A percentile compares a stretch with the other conserved stretches of the same genome.
Conservation (phyloP, 495 filamentous ascomycete species). For the Aspergillus haitiensis region DNA sequence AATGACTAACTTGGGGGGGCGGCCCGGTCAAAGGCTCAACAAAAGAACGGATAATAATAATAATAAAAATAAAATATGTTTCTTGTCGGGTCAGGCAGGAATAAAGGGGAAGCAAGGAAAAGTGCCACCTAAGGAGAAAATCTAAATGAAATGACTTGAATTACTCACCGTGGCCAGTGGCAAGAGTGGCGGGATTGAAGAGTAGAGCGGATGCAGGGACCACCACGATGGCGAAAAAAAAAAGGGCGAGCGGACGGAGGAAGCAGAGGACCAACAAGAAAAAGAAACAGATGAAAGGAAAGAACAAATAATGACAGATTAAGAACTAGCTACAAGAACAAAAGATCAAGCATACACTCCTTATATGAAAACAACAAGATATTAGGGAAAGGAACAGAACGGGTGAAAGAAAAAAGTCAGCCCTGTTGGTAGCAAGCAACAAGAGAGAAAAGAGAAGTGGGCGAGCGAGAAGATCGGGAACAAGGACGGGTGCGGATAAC, state of each 20-base stretch:
- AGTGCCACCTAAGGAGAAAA: background rate
- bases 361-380: slow-evolving; percentile 11
- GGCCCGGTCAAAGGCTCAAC: slow-evolving; percentile 12
- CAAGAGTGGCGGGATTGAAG: slow-evolving; percentile 26
- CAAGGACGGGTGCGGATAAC: slow-evolving; percentile 20
- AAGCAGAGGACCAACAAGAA: slow-evolving; percentile 5
- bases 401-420: slow-evolving; percentile 13
- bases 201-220: slow-evolving; percentile 27
- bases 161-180: slow-evolving; percentile 29
- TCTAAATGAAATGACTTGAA: slow-evolving; percentile 2
- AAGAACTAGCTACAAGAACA: slow-evolving; percentile 12
- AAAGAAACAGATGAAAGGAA: background rate
- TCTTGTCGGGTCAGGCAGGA: slow-evolving; percentile 15
- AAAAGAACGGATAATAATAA: background rate
- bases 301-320: background rate
- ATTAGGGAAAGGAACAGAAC: slow-evolving; percentile 9
- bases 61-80: slow-evolving; percentile 5
- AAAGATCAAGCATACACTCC: slow-evolving; percentile 2
- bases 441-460: slow-evolving; percentile 12
- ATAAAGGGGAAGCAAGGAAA: slow-evolving; percentile 12
- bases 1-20: slow-evolving; percentile 26
- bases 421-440: slow-evolving; percentile 17
- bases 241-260: slow-evolving; percentile 10
- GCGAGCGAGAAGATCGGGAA: slow-evolving; percentile 4
- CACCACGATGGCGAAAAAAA: slow-evolving; percentile 19